Evolutionary conservation across 2,329 filamentous ascomycete genomes (phyloP), one percentile per base, ranked within the genome.

Genomic region (Talaromyces sp.): DNA sequence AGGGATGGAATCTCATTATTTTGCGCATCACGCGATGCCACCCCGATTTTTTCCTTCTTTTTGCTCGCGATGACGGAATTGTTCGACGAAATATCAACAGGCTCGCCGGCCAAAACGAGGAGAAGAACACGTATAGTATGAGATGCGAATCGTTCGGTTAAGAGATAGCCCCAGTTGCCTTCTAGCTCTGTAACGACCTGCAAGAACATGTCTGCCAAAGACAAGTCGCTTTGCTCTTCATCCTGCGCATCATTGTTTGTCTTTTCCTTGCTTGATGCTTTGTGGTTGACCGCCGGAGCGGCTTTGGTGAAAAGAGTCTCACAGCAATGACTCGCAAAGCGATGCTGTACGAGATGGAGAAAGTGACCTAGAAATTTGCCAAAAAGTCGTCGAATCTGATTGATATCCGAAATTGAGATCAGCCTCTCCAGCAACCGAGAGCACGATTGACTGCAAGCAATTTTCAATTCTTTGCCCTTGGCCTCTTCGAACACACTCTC

Each of bases 281-380:
- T 93, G 64, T 88, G 81, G 14, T 89, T 89, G 42, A 96, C 90
- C 10, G 89, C 79, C 0, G 90, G 89, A 0, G 93, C 93, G 1
- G 91, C 89, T 66, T 90, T 87, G 56, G 93, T 81, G 75, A 99
- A 98, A 34, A 99, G 83, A 30, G 91, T 91, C 78, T 99, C 95
- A 74, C 93, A 97, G 78, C 94, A 98, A 79, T 99, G 95, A 64
- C 93, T 96, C 5, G 95, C 95, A 71, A 99, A 99, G 18, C 95
- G 89, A 78, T 99, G 95, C 73, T 96, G 93, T 57, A 97, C 88
- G 31, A 99, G 84, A 69, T 93, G 89, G 62, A 94, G 81, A 76
- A 98, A 96, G 76, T 98, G 91, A 36, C 89, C 88, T 23, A 83
- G 87, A 74, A 98, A 97, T 52, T 90, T 91, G 66, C 86, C 85